A percentile compares a stretch with the other conserved stretches of the same genome.
Evolutionary conservation across 345 rosid species (phyloP).

Genomic region (Gossypium arboreum): DNA sequence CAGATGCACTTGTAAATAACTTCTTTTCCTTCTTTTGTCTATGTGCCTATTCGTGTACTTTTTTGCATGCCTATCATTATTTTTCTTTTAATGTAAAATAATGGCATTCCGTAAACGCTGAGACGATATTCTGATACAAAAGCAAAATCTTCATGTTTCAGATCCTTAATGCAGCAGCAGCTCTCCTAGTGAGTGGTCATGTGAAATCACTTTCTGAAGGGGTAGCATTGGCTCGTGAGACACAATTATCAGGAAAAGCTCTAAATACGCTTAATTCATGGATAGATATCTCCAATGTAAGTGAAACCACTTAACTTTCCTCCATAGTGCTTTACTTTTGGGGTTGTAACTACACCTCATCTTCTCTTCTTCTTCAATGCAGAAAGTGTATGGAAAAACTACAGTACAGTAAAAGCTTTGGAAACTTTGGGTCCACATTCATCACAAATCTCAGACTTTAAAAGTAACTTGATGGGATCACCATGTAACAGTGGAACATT

Average conservation of each 20-base stretch:
- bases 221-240: slow-evolving; percentile 67
- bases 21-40: background rate
- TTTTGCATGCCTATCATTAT: background rate
- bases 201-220: slow-evolving; percentile 66
- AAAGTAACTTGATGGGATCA: background rate
- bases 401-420: background rate
- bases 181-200: slow-evolving; percentile 60
- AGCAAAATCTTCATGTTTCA: slow-evolving; percentile 10
- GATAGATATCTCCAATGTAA: slow-evolving; percentile 59
- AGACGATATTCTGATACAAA: background rate
- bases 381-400: slow-evolving; percentile 17
- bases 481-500: background rate
- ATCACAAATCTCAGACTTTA: background rate
- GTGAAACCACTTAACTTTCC: slow-evolving; percentile 10
- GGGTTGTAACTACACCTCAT: background rate
- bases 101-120: background rate
- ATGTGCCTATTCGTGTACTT: too few species aligned
- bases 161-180: slow-evolving; percentile 96
- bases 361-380: slow-evolving; percentile 5
- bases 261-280: slow-evolving; percentile 60
- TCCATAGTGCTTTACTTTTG: background rate
- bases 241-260: slow-evolving; percentile 75
- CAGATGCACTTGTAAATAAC: slow-evolving; percentile 62
- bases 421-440: background rate
- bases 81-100: background rate